Evolutionary conservation across 108 stramenopile genomes (phyloP), one percentile per base, ranked within the genome.

Genomic region (Conticribra weissflogii): DNA sequence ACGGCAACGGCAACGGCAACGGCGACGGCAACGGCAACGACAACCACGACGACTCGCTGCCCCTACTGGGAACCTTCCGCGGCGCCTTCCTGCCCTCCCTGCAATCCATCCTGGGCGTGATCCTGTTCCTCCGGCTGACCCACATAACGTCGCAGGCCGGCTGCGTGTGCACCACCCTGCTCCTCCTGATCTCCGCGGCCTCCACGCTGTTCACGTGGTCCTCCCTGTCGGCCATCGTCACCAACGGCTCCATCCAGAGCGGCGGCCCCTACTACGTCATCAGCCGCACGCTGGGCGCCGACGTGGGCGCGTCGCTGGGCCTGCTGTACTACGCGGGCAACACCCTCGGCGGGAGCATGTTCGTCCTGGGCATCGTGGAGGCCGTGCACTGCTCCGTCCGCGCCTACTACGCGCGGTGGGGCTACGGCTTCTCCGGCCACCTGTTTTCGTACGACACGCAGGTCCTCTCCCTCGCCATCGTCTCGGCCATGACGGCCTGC

Each of bases 231-330:
- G 93, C 93, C 31, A 89, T 94, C 54, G 88, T 88, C 2, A 92
- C 91, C 16, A 94, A 94, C 55, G 93, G 93, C 14, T 62, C 51
- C 29, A 83, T 94, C 21, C 67, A 87, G 74, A 81, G 66, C 23
- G 91, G 93, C 8, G 93, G 93, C 5, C 88, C 90, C n/a, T 94
- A 94, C 81, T 92, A 85, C 72, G 79, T 94, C 28, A 90, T 94
- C 50, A 66, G 63, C 0, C 69, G 83, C 23, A 82, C 76, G 22
- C 60, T 94, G 17, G 93, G 93, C 5, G 81, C 83, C 3, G 85
- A 88, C 54, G 77, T 88, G 57, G 92, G 92, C 2, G 87, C 86
- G 17, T 76, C 90, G 2, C 54, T 94, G 19, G 89, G 92, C 3
- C 21, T 89, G 30, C 66, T 94, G 19, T 94, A 88, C 73, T 94